Base-by-base conservation (phyloP, 2,329 filamentous ascomycete genomes). In the Mollisiaceae sp. region DNA sequence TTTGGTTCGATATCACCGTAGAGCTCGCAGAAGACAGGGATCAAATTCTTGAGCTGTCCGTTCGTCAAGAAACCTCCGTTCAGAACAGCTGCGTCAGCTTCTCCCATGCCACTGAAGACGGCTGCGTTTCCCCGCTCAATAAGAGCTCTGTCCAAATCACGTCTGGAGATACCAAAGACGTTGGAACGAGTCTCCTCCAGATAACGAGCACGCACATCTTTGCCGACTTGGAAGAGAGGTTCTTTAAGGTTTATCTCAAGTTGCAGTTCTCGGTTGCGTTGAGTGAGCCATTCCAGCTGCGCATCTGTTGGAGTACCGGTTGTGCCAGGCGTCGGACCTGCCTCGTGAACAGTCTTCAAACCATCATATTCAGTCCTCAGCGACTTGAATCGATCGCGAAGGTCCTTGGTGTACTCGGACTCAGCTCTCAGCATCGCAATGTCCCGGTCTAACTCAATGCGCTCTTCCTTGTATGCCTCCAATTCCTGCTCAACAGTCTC, bases 61-160 rank as follows among this genome's bases (percentile, higher is more conserved):
- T 35, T 35, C 5, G 50, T 54, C 36, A 57, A 41, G 18, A 38
- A 57, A 1, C 55, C 35, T 15, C 55, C 55, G 8, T 57, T 57
- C 18, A 57, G 9, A 8, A 57, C 20, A 38, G 55, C 55, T 9
- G 55, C 55, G 27, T 57, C 55, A 14, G 55, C 55, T n/a, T 57
- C 55, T 2, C 15, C 32, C 5, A 20, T 38, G 14, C 39, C 60
- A 6, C 27, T 45, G 6, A 24, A 54, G 8, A 24, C 32, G 2
- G 60, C 52, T 24, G 24, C 24, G 15, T 63, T 22, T 18, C 60
- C 32, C 2, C 22, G 41, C 60, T 63, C 41, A 4, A 63, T 50
- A 15, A 27, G 3, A 15, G 32, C 18, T 12, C n/a, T 27, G 6
- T 36, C 39, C 9, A 35, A 9, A 11, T 58, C 41, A 8, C 50